phyloP scores from a whole-genome alignment of 495 filamentous ascomycete species.

The Evansstolkia leycettana region DNA sequence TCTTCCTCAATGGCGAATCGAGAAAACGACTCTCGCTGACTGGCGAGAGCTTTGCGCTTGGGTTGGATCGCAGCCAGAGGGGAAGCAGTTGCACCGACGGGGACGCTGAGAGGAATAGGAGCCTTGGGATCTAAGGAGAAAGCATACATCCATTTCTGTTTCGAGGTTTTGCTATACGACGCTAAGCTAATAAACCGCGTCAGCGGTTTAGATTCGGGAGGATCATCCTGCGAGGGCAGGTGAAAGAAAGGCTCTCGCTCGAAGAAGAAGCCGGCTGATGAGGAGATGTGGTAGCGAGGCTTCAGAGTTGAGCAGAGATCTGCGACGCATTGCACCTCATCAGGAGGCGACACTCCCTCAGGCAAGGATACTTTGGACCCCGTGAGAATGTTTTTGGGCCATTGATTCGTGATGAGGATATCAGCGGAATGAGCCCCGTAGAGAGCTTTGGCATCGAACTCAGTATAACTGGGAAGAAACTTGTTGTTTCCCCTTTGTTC shows the following conservation, averaged over 20 bases:
- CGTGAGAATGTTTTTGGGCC: conserved; percentile 61
- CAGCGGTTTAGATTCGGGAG: conserved; percentile 39
- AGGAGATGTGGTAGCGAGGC: conserved; percentile 79
- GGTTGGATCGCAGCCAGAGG: conserved; percentile 43
- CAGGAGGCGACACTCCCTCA: conserved; percentile 26
- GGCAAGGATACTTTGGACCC: conserved; percentile 44
- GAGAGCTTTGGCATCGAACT: conserved; percentile 62
- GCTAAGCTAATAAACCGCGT: conserved; percentile 87
- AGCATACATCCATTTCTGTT: conserved; percentile 82
- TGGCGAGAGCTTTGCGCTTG: conserved; percentile 48
- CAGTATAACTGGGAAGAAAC: conserved; percentile 55
- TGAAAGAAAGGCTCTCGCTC: conserved; percentile 93
- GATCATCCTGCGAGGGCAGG: conserved; percentile 34
- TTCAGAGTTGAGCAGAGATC: conserved; percentile 66
- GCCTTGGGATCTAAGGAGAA: conserved; percentile 63
- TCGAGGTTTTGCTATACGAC: conserved; percentile 54
- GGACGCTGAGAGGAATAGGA: conserved; percentile 42
- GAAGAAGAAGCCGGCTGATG: conserved; percentile 56
- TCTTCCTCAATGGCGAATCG: conserved; percentile 42
- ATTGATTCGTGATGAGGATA: conserved; percentile 73
- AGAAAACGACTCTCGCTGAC: conserved; percentile 39
- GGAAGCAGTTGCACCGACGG: conserved; percentile 55
- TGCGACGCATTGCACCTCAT: conserved; percentile 45
- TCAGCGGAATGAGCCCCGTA: conserved; percentile 65
- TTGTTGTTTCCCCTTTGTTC: conserved; percentile 46